Base-by-base conservation (phyloP, 2,329 filamentous ascomycete genomes). In the Phialophora expanda region DNA sequence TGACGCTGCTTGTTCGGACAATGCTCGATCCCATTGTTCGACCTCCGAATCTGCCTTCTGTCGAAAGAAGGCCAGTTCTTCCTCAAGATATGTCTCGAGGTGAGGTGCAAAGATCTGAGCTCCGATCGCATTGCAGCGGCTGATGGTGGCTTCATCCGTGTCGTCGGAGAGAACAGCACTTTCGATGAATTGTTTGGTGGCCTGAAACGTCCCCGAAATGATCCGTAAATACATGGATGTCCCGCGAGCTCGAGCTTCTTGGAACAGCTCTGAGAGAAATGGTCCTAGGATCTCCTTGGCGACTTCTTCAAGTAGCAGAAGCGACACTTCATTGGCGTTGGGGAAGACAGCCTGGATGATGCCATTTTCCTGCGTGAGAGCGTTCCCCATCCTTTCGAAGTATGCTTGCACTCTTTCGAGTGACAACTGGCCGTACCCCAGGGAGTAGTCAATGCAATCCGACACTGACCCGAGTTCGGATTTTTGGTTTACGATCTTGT, bases 81-180 rank as follows among this genome's bases (percentile, higher is more conserved):
- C 94, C 68, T 92, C 89, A 17, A 99, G 82, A 76, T 98, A 99
- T 1, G 96, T 80, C 75, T 97, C 93, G n/a, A 98, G 83, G 75
- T 98, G 94, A 46, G 90, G 92, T 76, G 97, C 94, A 73, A 97
- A 98, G 0, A 93, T 88, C 68, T 85, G 86, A 17, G 88, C 80
- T 14, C 93, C 84, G 58, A 92, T 84, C 65, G 86, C 83, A 72
- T 88, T 89, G 14, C 90, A 85, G 70, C 89, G 87, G 9, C 88
- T 84, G 53, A 84, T 77, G 56, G 90, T 88, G 9, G 86, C 85
- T 32, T 86, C 79, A 20, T 84, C 82, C 0, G 86, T 87, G 28
- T 75, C 76, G 32, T 83, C 85, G 59, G 86, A 86, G 1, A 91
- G 89, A 58, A 86, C 84, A 6, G 97, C 79, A 0, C 89, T 88